These are phyloP conservation scores for Ceriops tagal DNA, from an alignment of 345 rosid genomes.

Conservation along the genomic window DNA sequence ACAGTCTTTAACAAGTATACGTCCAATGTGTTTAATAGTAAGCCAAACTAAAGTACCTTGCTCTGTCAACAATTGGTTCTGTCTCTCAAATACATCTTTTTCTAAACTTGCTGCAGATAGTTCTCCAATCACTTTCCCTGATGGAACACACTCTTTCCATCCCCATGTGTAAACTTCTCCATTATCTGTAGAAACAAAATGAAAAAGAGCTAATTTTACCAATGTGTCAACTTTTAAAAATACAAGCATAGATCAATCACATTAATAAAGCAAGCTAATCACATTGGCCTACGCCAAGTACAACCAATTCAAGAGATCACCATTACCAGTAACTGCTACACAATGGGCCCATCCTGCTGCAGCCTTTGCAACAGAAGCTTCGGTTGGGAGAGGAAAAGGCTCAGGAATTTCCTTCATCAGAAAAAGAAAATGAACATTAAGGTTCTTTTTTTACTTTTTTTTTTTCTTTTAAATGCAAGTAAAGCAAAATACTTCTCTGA, in stretches of 20 bases:
- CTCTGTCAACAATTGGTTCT: constrained; percentile 48
- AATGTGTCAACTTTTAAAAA: not conserved
- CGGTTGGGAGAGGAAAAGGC: constrained; percentile 88
- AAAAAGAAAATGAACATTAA: constrained; percentile 8
- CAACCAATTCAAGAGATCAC: not conserved
- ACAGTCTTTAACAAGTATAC: constrained; percentile 17
- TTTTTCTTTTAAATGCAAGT: not conserved
- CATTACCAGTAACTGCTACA: constrained; percentile 77
- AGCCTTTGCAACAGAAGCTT: constrained; percentile 59
- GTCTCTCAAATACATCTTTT: constrained; percentile 56
- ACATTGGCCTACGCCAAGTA: not conserved
- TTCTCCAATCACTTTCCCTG: constrained; percentile 75
- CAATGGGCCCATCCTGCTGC: constrained; percentile 99
- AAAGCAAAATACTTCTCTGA: not conserved
- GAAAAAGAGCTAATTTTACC: not conserved
- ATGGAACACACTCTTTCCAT: constrained; percentile 96
- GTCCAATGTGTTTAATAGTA: not conserved
- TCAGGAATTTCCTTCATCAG: constrained; percentile 75
- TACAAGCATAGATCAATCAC: constrained; percentile 6
- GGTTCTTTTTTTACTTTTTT: not conserved
- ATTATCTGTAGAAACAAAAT: constrained; percentile 40
- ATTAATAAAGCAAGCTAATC: constrained; percentile 2
- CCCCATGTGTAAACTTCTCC: constrained; percentile 97
- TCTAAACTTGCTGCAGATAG: constrained; percentile 33
- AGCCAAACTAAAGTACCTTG: constrained; percentile 49